Evolutionary conservation across 2,329 filamentous ascomycete genomes (phyloP).

Genomic region (Talaromyces sp.): DNA sequence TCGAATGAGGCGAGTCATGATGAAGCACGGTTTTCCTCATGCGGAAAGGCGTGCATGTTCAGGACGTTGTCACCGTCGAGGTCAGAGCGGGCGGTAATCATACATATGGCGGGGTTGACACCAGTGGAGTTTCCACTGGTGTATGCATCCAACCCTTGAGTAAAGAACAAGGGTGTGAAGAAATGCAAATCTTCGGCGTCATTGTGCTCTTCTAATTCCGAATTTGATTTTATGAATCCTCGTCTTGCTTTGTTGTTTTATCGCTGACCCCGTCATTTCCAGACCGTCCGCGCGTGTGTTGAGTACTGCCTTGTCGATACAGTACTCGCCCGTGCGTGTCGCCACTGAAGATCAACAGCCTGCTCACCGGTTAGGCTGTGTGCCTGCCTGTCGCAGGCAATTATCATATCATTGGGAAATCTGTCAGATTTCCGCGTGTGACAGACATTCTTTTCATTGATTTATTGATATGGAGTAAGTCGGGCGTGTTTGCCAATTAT

Average conservation of each 20-base stretch:
- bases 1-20: slow-evolving; percentile 5
- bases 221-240: not conserved
- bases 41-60: slow-evolving; percentile 11
- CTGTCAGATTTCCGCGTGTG: not conserved
- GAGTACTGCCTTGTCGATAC: not conserved
- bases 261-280: not conserved
- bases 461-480: slow-evolving; percentile 3
- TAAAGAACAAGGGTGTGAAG: not conserved
- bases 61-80: slow-evolving; percentile 1
- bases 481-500: not conserved
- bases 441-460: not conserved
- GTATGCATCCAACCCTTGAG: not conserved
- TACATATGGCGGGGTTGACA: slow-evolving; percentile 1
- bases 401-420: not conserved
- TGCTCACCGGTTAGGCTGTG: not conserved
- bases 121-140: not conserved
- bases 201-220: not conserved
- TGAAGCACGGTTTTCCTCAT: not conserved
- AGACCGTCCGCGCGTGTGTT: slow-evolving; percentile 5
- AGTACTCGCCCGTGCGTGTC: not conserved
- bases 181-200: not conserved
- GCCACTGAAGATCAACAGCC: slow-evolving; percentile 11
- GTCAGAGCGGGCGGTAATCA: slow-evolving; percentile 4
- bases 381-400: slow-evolving; percentile 11
- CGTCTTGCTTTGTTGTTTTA: not conserved